phyloP scores from a whole-genome alignment of 805 yeast species.

The Pichia ethanolica region DNA sequence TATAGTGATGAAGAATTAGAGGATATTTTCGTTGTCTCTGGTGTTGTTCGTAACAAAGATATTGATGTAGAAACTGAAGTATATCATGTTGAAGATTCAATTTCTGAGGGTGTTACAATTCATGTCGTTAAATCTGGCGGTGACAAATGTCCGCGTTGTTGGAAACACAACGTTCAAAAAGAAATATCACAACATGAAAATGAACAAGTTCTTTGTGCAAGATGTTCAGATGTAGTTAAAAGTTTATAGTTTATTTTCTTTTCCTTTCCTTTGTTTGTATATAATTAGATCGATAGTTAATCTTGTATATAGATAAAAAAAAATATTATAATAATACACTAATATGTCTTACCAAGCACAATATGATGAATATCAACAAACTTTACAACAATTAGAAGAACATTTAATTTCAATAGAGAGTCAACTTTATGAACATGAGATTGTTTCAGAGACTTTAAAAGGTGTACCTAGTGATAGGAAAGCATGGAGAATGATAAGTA shows the following conservation, averaged over 20 bases:
- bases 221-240: slow-evolving; percentile 46
- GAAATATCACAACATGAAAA: slow-evolving; percentile 17
- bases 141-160: slow-evolving; percentile 85
- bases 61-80: background rate
- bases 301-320: too few species aligned
- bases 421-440: slow-evolving; percentile 38
- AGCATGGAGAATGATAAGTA: slow-evolving; percentile 91
- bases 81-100: too few species aligned
- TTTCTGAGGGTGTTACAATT: too few species aligned
- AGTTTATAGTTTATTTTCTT: too few species aligned
- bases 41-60: slow-evolving; percentile 31
- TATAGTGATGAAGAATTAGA: slow-evolving; percentile 37
- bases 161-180: slow-evolving; percentile 60
- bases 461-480: slow-evolving; percentile 52
- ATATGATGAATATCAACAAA: slow-evolving; percentile 46
- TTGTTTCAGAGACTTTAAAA: slow-evolving; percentile 53
- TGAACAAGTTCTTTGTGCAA: slow-evolving; percentile 44
- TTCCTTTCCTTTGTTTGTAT: too few species aligned
- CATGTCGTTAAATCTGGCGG: too few species aligned
- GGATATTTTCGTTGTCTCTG: slow-evolving; percentile 60
- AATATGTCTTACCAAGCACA: slow-evolving; percentile 32
- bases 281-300: too few species aligned
- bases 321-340: too few species aligned
- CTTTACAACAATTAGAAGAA: slow-evolving; percentile 37
- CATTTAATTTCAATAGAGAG: slow-evolving; percentile 41